Conservation (phyloP, 2,329 filamentous ascomycete species). For the Ophiostoma ulmi region DNA sequence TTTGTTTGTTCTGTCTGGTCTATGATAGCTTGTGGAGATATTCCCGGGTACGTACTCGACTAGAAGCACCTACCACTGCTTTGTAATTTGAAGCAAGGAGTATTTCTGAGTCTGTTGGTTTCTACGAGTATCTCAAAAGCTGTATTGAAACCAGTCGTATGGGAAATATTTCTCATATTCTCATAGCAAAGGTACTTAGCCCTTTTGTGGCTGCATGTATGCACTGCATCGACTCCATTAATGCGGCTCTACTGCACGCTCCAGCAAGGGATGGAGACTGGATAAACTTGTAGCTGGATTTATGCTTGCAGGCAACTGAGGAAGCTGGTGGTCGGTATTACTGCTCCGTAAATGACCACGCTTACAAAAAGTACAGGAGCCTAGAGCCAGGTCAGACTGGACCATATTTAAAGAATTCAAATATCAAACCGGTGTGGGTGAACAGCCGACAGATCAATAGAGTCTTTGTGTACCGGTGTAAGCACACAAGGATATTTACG, state of each 20-base stretch:
- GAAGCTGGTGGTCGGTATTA: neutral
- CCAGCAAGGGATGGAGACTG: slow-evolving; percentile 5
- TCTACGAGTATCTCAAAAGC: no score
- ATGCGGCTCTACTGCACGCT: slow-evolving; percentile 14
- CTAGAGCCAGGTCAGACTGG: neutral
- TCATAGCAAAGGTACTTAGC: neutral
- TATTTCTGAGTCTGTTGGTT: neutral
- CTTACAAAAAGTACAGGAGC: neutral
- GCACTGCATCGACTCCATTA: neutral
- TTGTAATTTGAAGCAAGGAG: neutral
- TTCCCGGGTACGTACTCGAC: neutral
- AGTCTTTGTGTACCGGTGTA: neutral
- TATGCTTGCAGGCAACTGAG: neutral
- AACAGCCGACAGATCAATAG: neutral
- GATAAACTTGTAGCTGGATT: neutral
- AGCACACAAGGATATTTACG: neutral
- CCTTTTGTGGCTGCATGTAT: neutral
- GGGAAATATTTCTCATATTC: no score
- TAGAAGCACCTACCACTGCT: neutral
- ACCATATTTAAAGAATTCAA: no score
- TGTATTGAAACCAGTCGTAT: no score
- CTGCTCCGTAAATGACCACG: neutral
- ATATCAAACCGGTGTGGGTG: neutral
- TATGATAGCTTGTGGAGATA: neutral
- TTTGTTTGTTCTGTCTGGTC: neutral